Base-by-base conservation (phyloP, 139 green algal genomes). In the Tetradesmus lagerheimii region DNA sequence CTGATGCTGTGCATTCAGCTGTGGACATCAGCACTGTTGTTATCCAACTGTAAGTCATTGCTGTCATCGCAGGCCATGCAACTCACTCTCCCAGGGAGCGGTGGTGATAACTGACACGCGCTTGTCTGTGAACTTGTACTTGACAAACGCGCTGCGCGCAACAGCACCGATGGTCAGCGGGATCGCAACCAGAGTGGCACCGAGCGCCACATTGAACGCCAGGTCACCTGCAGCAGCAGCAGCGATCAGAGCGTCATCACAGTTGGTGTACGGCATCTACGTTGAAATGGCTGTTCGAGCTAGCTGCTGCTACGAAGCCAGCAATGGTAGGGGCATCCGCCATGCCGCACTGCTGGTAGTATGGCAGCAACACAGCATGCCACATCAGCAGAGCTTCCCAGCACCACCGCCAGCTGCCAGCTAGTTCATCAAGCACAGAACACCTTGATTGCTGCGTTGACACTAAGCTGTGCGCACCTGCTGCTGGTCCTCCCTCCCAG, bases 121-220 rank as follows among this genome's bases (percentile, higher is more conserved):
- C 89, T 94, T 95, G 94, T 99, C 94, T 12, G 96, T 99, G 92
- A 99, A 97, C 31, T 91, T 90, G 94, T 98, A 99, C 66, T 96
- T 96, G n/a, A 99, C 95, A 86, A 98, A 99, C 1, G 93, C 92
- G 35, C 77, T 90, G n/a, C 97, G 94, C 4, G 93, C 92, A 3
- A 98, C 50, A 11, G 96, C 92, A 4, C 96, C 96, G 76, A 96
- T 75, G 4, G 96, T 97, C 25, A 99, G 94, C 15, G 97, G 97
- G 66, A 98, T 88, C 95, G 96, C 98, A 9, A 98, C 78, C 25
- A 99, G 92, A 1, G 96, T 98, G 47, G 94, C 84, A 43, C 94
- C 96, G 37, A 99, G 93, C 12, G 89, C 93, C 4, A 98, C n/a
- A 92, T 99, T 99, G 67, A 97, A 83, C 1, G 91, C 94, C 27